Evolutionary conservation across 2,329 filamentous ascomycete species (phyloP).

Genomic region (Fonsecaea nubica): DNA sequence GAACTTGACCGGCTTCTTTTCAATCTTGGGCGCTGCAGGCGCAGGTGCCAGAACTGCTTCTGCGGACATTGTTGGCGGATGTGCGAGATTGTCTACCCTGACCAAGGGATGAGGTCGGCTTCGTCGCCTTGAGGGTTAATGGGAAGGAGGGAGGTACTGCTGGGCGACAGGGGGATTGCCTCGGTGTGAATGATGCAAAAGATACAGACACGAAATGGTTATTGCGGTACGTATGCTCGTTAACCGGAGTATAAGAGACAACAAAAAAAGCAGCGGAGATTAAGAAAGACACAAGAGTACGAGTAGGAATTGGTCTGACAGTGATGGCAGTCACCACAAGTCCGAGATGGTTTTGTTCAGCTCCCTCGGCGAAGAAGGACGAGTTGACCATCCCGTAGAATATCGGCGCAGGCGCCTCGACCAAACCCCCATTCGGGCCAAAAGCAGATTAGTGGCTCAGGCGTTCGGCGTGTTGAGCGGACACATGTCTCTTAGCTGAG

Average conservation of each 20-base stretch:
- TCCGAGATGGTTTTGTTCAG: slow-evolving; percentile 23
- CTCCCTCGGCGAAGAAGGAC: slow-evolving; percentile 21
- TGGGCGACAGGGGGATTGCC: slow-evolving; percentile 1
- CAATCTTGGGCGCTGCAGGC: slow-evolving; percentile 59
- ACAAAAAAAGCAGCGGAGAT: slow-evolving; percentile 22
- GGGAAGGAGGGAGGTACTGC: slow-evolving; percentile 2
- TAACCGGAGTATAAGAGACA: background rate
- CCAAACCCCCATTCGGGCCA: slow-evolving; percentile 21
- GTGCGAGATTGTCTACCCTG: slow-evolving; percentile 75
- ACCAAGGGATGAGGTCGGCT: slow-evolving; percentile 87
- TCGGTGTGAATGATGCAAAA: background rate
- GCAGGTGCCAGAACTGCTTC: slow-evolving; percentile 39
- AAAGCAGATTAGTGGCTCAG: slow-evolving; percentile 24
- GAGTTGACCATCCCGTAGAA: slow-evolving; percentile 5
- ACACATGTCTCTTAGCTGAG: background rate
- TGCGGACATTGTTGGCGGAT: slow-evolving; percentile 68
- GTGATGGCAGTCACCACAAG: background rate
- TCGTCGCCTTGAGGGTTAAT: slow-evolving; percentile 37
- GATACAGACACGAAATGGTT: slow-evolving; percentile 15
- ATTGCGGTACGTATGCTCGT: background rate
- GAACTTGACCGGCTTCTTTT: slow-evolving; percentile 99
- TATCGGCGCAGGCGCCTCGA: slow-evolving; percentile 17
- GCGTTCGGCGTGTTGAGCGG: slow-evolving; percentile 23
- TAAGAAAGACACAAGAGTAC: background rate
- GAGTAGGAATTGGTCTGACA: slow-evolving; percentile 15